These are phyloP conservation scores for Acacia concinna DNA, from an alignment of 331 rosid genomes.

Conservation along the genomic window DNA sequence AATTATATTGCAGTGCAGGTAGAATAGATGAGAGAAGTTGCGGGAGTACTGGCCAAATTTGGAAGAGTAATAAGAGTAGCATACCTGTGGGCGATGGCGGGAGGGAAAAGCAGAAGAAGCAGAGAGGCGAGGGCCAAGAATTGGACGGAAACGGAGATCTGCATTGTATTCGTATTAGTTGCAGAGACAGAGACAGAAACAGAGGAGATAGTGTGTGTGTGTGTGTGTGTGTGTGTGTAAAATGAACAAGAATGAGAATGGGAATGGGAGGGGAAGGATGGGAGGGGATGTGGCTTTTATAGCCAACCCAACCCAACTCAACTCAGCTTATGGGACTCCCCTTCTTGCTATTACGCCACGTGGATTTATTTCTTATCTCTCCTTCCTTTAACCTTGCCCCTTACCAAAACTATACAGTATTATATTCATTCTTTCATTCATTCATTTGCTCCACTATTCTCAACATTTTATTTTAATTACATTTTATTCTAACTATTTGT, in stretches of 20 bases:
- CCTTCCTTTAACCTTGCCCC: too few species aligned
- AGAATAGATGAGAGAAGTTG: too few species aligned
- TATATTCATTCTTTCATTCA: too few species aligned
- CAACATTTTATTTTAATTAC: too few species aligned
- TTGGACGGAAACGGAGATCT: constrained; percentile 36
- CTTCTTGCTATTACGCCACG: constrained; percentile 23
- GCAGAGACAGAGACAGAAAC: not conserved
- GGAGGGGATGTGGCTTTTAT: not conserved
- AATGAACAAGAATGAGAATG: not conserved
- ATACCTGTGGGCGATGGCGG: constrained; percentile 43
- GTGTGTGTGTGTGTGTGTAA: too few species aligned
- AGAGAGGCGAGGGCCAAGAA: constrained; percentile 30
- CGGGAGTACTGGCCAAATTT: too few species aligned
- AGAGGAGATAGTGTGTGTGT: not conserved
- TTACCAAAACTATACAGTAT: too few species aligned
- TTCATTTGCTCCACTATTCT: too few species aligned
- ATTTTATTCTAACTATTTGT: too few species aligned
- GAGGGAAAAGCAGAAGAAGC: constrained; percentile 31
- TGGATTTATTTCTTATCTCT: too few species aligned
- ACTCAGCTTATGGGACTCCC: not conserved
- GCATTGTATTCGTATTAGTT: constrained; percentile 40
- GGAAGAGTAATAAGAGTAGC: too few species aligned
- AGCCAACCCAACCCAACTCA: too few species aligned
- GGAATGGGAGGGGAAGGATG: constrained; percentile 25
- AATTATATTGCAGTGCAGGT: not conserved